Base-by-base conservation (phyloP, 768 basidiomycete genomes). In the Leccinum pellstonianum region DNA sequence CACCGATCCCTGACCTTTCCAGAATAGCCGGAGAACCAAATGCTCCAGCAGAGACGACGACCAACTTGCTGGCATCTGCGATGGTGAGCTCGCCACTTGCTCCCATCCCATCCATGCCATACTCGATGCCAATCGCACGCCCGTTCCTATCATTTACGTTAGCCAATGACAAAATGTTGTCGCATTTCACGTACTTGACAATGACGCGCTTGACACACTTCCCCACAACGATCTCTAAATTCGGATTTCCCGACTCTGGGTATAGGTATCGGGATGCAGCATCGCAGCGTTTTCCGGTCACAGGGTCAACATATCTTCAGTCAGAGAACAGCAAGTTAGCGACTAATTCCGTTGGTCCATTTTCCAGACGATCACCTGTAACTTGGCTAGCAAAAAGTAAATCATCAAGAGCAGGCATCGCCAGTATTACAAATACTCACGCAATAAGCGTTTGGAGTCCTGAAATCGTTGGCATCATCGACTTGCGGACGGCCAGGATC, bases 1-100 rank as follows among this genome's bases (percentile, higher is more conserved):
- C 31, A 31, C 31, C 31, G 0, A 31, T 31, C 31, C 31, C 31
- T 0, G 86, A 87, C 21, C 83, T 75, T 62, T 86, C 83, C 9
- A 86, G 72, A 23, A 86, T 81, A 2, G 80, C 69, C 0, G 83
- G 81, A 0, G 83, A 82, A 2, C 84, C 83, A 56, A 86, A 81
- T 2, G 83, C 75, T 0, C 83, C 84, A 6, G 77, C 77, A 1
- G 80, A 79, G 12, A 85, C 43, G 19, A 85, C 78, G 0, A 85
- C 79, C 2, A 83, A 70, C 4, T 72, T 54, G 11, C 19, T 49
- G 4, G 76, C 78, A 7, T 52, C 64, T 10, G 71, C 76, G 1
- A 56, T 63, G 11, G 54, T 51, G 2, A 65, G n/a, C 8, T 64
- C 58, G 1, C 29, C 11, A 46, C 48, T 57, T 0, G 33, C 31